Evolutionary conservation across 306 rosid species (phyloP).

Genomic region (Spatholobus suberectus): DNA sequence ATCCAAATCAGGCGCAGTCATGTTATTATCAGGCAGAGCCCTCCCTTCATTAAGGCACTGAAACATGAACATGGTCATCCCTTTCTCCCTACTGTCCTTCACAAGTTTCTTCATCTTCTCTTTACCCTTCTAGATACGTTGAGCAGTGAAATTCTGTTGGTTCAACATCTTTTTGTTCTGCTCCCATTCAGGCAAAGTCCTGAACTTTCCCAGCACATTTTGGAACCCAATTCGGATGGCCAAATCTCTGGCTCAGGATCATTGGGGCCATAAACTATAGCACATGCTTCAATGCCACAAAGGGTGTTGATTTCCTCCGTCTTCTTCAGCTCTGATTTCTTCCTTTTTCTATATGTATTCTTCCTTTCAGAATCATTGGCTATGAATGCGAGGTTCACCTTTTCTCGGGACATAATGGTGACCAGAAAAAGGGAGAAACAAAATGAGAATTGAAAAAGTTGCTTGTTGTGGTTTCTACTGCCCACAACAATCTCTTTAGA

Average conservation of each 20-base stretch:
- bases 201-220: background rate
- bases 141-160: constrained; percentile 16
- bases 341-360: too few species aligned
- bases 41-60: background rate
- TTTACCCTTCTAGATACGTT: background rate
- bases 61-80: background rate
- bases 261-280: background rate
- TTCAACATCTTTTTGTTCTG: constrained; percentile 34
- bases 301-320: background rate
- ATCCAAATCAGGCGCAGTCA: background rate
- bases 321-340: background rate
- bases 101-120: background rate
- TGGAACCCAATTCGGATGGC: background rate
- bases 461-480: background rate
- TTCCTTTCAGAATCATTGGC: too few species aligned
- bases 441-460: too few species aligned
- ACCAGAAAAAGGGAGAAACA: too few species aligned
- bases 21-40: too few species aligned
- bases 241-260: constrained; percentile 35
- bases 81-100: background rate
- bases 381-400: too few species aligned
- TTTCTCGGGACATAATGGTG: too few species aligned
- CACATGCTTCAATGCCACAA: constrained; percentile 21
- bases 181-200: background rate
- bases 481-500: too few species aligned